Conservation (phyloP, 2,329 filamentous ascomycete species). For the Mariannaea sp. region DNA sequence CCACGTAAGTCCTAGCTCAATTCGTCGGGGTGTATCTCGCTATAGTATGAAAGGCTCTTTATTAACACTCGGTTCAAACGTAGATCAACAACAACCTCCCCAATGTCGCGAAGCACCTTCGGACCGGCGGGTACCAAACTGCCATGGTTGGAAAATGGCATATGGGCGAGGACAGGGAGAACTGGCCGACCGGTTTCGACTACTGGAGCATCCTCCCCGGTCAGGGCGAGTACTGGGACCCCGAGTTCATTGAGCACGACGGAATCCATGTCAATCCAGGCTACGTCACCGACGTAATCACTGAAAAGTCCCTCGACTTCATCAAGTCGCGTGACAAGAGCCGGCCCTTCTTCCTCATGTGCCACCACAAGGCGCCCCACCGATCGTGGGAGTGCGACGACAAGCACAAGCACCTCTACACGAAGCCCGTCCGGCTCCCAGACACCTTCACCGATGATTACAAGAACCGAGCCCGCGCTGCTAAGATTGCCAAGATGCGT, state of each 20-base stretch:
- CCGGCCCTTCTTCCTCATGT: conserved; percentile 59
- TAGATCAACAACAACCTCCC: conserved; percentile 54
- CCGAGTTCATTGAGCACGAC: conserved; percentile 51
- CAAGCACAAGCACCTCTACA: conserved; percentile 55
- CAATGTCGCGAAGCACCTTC: conserved; percentile 57
- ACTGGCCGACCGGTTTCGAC: conserved; percentile 56
- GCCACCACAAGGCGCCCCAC: conserved; percentile 61
- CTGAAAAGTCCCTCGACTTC: conserved; percentile 53
- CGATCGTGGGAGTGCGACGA: conserved; percentile 56
- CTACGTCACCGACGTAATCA: conserved; percentile 59
- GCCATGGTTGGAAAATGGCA: conserved; percentile 62
- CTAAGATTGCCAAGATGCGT: conserved; percentile 55
- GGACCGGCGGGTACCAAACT: conserved; percentile 53
- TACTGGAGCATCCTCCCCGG: conserved; percentile 57
- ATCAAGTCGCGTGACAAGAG: conserved; percentile 43
- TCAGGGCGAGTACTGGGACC: conserved; percentile 58
- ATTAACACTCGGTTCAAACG: not conserved
- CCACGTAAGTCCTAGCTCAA: conserved; percentile 35
- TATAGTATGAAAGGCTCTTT: too few relatives aligned
- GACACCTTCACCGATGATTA: conserved; percentile 60
- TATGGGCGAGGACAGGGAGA: conserved; percentile 51
- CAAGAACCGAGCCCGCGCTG: conserved; percentile 56
- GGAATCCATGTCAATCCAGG: conserved; percentile 43
- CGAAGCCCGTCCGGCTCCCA: conserved; percentile 51
- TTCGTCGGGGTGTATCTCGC: too few relatives aligned